phyloP scores from a whole-genome alignment of 495 filamentous ascomycete genomes.

The Tetracladium setigerum region DNA sequence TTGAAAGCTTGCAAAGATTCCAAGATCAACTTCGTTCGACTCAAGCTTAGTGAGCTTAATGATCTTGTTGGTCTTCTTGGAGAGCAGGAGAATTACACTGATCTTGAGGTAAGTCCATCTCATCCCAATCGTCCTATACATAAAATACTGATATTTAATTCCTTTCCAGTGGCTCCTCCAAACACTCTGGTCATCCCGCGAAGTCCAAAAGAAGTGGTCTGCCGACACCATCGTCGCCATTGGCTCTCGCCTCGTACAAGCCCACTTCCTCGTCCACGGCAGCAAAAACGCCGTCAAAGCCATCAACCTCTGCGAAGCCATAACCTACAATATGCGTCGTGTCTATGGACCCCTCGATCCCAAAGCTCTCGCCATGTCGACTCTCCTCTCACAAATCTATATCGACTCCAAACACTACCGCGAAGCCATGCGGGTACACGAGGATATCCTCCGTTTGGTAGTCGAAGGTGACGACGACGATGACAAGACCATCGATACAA shows the following conservation, averaged over 20 bases:
- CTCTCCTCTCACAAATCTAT: conserved; percentile 48
- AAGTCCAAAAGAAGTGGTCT: conserved; percentile 52
- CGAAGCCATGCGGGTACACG: conserved; percentile 47
- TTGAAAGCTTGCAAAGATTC: conserved; percentile 40
- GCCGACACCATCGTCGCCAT: conserved; percentile 44
- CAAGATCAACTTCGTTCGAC: conserved; percentile 43
- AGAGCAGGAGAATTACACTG: conserved; percentile 49
- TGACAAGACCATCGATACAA: conserved; percentile 20
- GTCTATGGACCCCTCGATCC: conserved; percentile 47
- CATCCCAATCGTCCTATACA: neutral
- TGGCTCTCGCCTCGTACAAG: conserved; percentile 50
- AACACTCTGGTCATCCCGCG: conserved; percentile 52
- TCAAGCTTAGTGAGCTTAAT: conserved; percentile 44
- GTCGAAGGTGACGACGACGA: conserved; percentile 37
- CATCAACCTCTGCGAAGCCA: conserved; percentile 48
- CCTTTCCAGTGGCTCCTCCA: conserved; percentile 39
- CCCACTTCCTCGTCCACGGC: conserved; percentile 38
- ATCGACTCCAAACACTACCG: conserved; percentile 40
- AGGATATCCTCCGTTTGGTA: conserved; percentile 40
- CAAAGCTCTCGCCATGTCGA: conserved; percentile 46
- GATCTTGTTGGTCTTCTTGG: conserved; percentile 49
- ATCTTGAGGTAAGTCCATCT: conserved; percentile 43
- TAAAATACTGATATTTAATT: neutral
- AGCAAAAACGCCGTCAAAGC: conserved; percentile 25
- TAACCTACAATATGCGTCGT: conserved; percentile 57